Evolutionary conservation across 176 grass and related monocot species (phyloP).

Genomic region (Rhynchospora breviuscula): DNA sequence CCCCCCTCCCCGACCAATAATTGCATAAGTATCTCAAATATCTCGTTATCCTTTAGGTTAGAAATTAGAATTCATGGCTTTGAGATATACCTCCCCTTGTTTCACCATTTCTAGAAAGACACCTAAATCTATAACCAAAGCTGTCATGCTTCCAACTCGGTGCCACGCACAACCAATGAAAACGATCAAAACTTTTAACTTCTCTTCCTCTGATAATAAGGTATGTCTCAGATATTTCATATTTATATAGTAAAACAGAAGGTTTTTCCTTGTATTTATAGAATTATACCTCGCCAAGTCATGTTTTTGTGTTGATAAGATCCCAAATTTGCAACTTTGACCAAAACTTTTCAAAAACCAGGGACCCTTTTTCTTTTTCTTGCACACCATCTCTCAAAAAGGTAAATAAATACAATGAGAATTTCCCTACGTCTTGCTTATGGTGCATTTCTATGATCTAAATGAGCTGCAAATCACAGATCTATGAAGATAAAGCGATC

Average conservation of each 20-base stretch:
- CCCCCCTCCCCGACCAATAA: background rate
- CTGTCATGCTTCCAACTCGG: background rate
- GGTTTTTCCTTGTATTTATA: background rate
- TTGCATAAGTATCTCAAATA: background rate
- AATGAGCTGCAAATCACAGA: slow-evolving; percentile 17
- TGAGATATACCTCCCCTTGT: background rate
- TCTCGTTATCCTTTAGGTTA: background rate
- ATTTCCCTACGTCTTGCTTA: background rate
- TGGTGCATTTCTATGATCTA: background rate
- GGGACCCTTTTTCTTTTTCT: background rate
- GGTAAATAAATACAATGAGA: slow-evolving; percentile 4
- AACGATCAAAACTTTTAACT: background rate
- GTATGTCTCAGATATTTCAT: background rate
- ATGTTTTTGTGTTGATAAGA: background rate
- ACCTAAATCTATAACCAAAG: slow-evolving; percentile 1
- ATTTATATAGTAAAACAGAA: background rate
- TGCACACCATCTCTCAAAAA: slow-evolving; percentile 4
- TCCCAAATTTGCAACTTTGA: slow-evolving; percentile 12
- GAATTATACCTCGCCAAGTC: background rate
- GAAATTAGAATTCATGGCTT: background rate
- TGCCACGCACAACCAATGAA: slow-evolving; percentile 8
- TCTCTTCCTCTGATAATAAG: background rate
- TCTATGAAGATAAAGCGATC: slow-evolving; percentile 46
- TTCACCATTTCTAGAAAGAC: background rate
- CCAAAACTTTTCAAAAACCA: slow-evolving; percentile 21